Percentiles rank a stretch among this genome's conserved stretches.
Conservation (phyloP, 169 alveolate species). For the Eimeria necatrix region DNA sequence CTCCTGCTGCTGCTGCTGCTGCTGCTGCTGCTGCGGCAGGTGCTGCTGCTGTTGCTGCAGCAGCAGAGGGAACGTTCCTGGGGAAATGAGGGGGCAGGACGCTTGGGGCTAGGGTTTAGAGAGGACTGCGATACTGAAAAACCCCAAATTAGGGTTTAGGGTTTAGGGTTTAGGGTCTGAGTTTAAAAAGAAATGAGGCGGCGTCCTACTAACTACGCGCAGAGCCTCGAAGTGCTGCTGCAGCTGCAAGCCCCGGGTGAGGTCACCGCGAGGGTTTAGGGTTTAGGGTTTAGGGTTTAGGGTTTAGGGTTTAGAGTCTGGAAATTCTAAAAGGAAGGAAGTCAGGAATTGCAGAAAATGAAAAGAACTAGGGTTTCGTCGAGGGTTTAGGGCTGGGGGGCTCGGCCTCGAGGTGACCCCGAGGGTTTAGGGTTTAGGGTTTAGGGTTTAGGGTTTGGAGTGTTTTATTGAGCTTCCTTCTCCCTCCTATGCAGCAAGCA, state of each 20-base stretch:
- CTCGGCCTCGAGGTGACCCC: neutral
- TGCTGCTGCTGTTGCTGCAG: neutral
- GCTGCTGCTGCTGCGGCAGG: neutral
- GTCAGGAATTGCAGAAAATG: neutral
- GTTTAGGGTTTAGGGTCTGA: conserved; percentile 18
- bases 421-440: conserved; percentile 17
- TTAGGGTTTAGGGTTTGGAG: conserved; percentile 20
- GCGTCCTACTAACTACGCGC: neutral
- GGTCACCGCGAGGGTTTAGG: neutral
- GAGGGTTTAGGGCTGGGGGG: conserved; percentile 12
- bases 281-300: neutral
- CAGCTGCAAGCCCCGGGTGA: too few species aligned
- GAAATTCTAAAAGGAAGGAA: too few species aligned
- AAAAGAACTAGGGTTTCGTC: neutral
- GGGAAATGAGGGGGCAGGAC: too few species aligned
- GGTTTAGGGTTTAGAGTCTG: neutral
- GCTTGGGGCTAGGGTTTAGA: conserved; percentile 28
- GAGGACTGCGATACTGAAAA: neutral
- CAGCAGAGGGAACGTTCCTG: neutral
- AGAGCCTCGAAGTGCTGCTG: too few species aligned
- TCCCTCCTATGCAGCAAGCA: too few species aligned
- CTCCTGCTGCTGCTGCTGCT: conserved; percentile 26
- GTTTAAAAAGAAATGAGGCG: neutral
- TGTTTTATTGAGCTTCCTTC: neutral
- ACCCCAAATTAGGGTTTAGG: neutral